These are phyloP conservation scores for Agaricus subrufescens DNA, from an alignment of 768 basidiomycete species.

Conservation along the genomic window DNA sequence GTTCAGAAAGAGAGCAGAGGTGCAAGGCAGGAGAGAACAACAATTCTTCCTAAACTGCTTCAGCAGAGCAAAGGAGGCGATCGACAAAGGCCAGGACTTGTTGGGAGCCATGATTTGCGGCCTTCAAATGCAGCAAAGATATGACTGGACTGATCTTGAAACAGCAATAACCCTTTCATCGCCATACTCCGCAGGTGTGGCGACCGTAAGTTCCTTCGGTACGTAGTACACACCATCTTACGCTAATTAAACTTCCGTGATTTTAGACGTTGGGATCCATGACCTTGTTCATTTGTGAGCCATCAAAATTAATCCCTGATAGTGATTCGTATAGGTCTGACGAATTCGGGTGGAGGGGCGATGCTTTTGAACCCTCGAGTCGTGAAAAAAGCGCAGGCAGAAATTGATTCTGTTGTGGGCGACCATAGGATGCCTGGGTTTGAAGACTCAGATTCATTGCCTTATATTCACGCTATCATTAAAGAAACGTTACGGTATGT, in stretches of 20 bases:
- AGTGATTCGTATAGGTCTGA: not conserved
- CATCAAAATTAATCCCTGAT: not conserved
- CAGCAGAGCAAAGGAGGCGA: constrained; percentile 15
- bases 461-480: constrained; percentile 21
- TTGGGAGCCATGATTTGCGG: constrained; percentile 31
- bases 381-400: constrained; percentile 27
- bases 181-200: constrained; percentile 24
- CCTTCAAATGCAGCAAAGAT: constrained; percentile 33
- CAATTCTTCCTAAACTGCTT: constrained; percentile 17
- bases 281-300: constrained; percentile 14
- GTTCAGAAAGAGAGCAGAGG: constrained; percentile 22
- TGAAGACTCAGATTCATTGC: constrained; percentile 22
- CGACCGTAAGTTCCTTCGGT: constrained; percentile 15
- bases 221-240: not conserved
- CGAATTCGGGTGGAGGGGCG: constrained; percentile 17
- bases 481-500: constrained; percentile 19
- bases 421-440: constrained; percentile 24
- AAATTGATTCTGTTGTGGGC: constrained; percentile 30
- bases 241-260: too few relatives aligned
- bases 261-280: constrained; percentile 13
- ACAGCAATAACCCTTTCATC: constrained; percentile 30
- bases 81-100: constrained; percentile 15
- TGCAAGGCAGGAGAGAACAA: constrained; percentile 15
- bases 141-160: constrained; percentile 36
- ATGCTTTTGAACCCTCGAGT: constrained; percentile 26